Percentiles rank a stretch among this genome's conserved stretches.
phyloP scores from a whole-genome alignment of 2,329 filamentous ascomycete species.

The Venturia asperata region DNA sequence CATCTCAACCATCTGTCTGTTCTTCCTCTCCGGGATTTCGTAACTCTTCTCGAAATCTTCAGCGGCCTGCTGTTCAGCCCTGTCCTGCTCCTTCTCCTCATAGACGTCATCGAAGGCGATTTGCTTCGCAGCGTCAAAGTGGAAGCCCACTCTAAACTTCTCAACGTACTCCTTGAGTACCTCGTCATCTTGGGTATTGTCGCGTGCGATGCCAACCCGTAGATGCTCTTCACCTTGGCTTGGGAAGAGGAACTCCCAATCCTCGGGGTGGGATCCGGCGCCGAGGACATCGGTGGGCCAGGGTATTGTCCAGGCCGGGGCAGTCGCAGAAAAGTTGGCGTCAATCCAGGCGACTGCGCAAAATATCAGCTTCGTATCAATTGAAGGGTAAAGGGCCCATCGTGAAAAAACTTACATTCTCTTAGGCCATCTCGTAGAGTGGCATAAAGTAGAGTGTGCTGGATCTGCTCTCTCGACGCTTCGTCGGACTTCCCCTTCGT shows the following conservation, averaged over 20 bases:
- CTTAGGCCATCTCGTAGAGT: constrained; percentile 54
- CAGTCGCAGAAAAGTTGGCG: not conserved
- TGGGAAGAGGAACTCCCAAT: constrained; percentile 48
- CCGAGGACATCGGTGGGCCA: constrained; percentile 44
- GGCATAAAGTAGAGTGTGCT: constrained; percentile 57
- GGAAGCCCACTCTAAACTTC: constrained; percentile 62
- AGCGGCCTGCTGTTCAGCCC: not conserved
- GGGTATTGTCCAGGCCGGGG: constrained; percentile 15
- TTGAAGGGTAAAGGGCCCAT: not conserved
- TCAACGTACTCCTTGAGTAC: constrained; percentile 58
- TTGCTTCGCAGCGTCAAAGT: constrained; percentile 40
- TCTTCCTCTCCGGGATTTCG: not conserved
- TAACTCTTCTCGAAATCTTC: not conserved
- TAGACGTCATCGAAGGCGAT: constrained; percentile 7
- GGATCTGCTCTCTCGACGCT: constrained; percentile 42
- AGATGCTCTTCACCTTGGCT: constrained; percentile 55
- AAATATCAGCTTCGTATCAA: not conserved
- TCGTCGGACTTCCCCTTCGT: constrained; percentile 67
- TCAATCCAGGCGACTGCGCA: constrained; percentile 17
- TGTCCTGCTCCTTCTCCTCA: not conserved
- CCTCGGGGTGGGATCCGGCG: constrained; percentile 49
- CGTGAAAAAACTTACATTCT: constrained; percentile 15
- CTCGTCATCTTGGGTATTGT: constrained; percentile 66
- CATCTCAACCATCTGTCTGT: constrained; percentile 12
- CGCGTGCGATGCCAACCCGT: constrained; percentile 48